phyloP scores from a whole-genome alignment of 2,329 filamentous ascomycete species.

The Diaporthe sp. region DNA sequence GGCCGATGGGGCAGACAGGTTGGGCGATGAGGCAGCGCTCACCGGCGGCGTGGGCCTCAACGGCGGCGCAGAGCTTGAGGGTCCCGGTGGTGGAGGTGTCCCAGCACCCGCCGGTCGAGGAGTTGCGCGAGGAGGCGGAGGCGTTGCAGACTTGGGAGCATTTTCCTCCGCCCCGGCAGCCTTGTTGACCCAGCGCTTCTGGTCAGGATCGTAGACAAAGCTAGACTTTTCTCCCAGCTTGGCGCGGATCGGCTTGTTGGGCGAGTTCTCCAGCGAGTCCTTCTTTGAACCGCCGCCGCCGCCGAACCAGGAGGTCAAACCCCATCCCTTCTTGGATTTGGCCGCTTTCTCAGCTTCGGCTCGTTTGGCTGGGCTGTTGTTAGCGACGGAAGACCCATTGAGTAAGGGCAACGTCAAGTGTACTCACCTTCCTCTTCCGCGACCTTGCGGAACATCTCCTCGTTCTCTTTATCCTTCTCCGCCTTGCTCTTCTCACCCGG shows the following conservation, averaged over 20 bases:
- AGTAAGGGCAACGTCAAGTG: conserved; percentile 34
- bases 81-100: conserved; percentile 65
- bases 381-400: conserved; percentile 32
- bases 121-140: conserved; percentile 81
- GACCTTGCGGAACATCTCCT: conserved; percentile 87
- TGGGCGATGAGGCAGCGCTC: conserved; percentile 38
- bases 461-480: conserved; percentile 83
- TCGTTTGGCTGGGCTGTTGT: conserved; percentile 68
- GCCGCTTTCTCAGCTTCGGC: conserved; percentile 65
- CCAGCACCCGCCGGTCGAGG: conserved; percentile 65
- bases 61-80: conserved; percentile 33
- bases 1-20: conserved; percentile 49
- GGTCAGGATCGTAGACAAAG: conserved; percentile 95
- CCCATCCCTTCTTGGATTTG: conserved; percentile 79
- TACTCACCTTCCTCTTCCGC: conserved; percentile 80
- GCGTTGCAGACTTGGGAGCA: conserved; percentile 74
- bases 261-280: conserved; percentile 64
- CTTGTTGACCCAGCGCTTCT: conserved; percentile 99
- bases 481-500: conserved; percentile 72
- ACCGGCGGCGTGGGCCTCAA: conserved; percentile 39
- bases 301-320: conserved; percentile 87
- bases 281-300: conserved; percentile 75
- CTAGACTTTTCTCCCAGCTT: conserved; percentile 95
- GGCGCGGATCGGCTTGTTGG: conserved; percentile 82
- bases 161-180: conserved; percentile 79